phyloP scores from a whole-genome alignment of 495 filamentous ascomycete genomes.

The Astrocystis sublimbata region DNA sequence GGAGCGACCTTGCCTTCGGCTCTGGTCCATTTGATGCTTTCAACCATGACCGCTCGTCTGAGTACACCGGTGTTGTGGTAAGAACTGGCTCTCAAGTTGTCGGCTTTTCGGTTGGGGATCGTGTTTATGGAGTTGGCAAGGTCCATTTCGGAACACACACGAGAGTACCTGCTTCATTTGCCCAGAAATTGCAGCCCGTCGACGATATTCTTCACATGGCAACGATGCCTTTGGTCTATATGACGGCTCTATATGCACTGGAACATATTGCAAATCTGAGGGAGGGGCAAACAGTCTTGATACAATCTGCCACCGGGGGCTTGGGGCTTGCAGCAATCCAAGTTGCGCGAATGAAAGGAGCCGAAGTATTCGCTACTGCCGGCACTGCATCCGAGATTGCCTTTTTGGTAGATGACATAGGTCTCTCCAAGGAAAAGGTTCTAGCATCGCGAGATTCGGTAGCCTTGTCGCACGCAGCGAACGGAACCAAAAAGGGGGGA shows the following conservation, averaged over 20 bases:
- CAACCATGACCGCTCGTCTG: conserved; percentile 36
- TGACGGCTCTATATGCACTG: conserved; percentile 49
- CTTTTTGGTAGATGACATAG: no score
- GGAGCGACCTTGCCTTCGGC: conserved; percentile 27
- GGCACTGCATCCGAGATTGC: no score
- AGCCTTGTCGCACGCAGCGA: neutral
- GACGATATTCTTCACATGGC: conserved; percentile 46
- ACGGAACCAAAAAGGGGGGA: neutral
- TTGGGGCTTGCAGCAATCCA: conserved; percentile 59
- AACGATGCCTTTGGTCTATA: conserved; percentile 28
- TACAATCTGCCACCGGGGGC: conserved; percentile 57
- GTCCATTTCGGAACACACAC: conserved; percentile 33
- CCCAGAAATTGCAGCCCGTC: conserved; percentile 32
- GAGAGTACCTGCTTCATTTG: conserved; percentile 21
- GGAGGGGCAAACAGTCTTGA: conserved; percentile 55
- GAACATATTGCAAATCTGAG: conserved; percentile 24
- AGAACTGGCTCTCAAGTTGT: conserved; percentile 16
- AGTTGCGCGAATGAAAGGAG: conserved; percentile 50
- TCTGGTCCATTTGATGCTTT: conserved; percentile 24
- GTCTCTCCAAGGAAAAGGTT: neutral
- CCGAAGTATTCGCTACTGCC: conserved; percentile 41
- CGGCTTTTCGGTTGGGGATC: conserved; percentile 25
- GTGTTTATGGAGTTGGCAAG: conserved; percentile 33
- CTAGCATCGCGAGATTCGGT: neutral
- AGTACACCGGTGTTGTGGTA: conserved; percentile 35